Evolutionary conservation across 1,284 basidiomycete genomes (phyloP).

Genomic region (Meripilus lineatus): DNA sequence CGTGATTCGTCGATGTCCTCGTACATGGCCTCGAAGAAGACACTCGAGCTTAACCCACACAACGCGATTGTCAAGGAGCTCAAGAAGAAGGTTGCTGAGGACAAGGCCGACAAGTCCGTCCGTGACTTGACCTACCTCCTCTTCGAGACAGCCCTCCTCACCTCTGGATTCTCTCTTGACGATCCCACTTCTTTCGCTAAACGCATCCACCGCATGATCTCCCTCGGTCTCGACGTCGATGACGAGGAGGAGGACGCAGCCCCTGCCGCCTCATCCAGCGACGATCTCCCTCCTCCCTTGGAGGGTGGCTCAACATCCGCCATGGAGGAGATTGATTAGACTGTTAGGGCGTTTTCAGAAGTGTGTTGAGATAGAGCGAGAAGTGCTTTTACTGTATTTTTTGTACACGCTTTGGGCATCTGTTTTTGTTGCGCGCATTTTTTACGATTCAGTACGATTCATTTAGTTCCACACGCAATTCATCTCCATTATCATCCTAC

Average conservation of each 20-base stretch:
- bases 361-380: neutral
- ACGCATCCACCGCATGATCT: constrained; percentile 98
- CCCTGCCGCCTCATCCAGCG: constrained; percentile 26
- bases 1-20: constrained; percentile 99
- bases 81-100: constrained; percentile 90
- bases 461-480: constrained; percentile 7
- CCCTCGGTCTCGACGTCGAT: constrained; percentile 79
- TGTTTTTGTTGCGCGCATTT: neutral
- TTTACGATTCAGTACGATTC: constrained; percentile 6
- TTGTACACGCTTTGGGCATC: constrained; percentile 8
- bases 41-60: constrained; percentile 93
- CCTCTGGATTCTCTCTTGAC: constrained; percentile 93
- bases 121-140: constrained; percentile 93
- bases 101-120: constrained; percentile 98
- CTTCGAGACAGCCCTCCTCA: constrained; percentile 95
- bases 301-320: constrained; percentile 65
- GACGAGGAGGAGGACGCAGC: constrained; percentile 56
- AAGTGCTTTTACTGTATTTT: constrained; percentile 5
- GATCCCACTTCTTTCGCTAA: constrained; percentile 93
- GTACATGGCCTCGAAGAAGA: constrained; percentile 99
- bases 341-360: constrained; percentile 4
- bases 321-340: constrained; percentile 85
- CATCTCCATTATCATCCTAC: no score
- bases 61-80: constrained; percentile 98
- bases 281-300: constrained; percentile 41